Evolutionary conservation across 2,329 filamentous ascomycete genomes (phyloP), one percentile per base, ranked within the genome.

Genomic region (Botrytis porri): DNA sequence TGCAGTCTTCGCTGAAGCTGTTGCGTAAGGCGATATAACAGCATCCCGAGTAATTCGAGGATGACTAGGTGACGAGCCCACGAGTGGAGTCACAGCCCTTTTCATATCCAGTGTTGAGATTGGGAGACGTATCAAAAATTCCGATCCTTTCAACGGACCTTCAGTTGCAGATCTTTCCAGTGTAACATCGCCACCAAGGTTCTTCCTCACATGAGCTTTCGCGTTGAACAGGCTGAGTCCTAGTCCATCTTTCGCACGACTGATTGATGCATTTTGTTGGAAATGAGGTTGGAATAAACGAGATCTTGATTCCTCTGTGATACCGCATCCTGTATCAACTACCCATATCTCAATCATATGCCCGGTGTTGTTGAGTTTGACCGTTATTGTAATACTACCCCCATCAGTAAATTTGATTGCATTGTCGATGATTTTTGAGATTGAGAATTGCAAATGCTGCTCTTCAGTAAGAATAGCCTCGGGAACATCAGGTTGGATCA

Each of bases 151-250:
- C 45, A 84, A 81, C 16, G 88, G 86, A 0, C 89, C 90, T 14
- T 85, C 83, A 0, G 89, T 90, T 45, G 88, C 87, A 7, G 91
- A 91, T 67, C 86, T 85, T 60, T 89, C 85, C 76, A 90, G 89
- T 69, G 87, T 86, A 32, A 93, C 82, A 80, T 93, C 90, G 25
- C 91, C 91, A 39, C 90, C 89, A 72, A 93, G 71, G 45, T 78
- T 86, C 79, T 90, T 91, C 71, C 90, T 85, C 8, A 90, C 89
- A 63, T 92, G 84, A 5, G 90, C 90, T 81, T 92, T 93, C 0
- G 90, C 91, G n/a, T 93, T 91, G 78, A 93, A 85, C 18, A 93
- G 82, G 41, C 91, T 90, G 10, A 93, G 83, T 0, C 91, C 91
- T 4, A 93, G 83, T 0, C 91, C 91, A 80, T 93, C 91, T 78